Percentiles rank a stretch among this genome's conserved stretches.
Evolutionary conservation across 805 yeast genomes (phyloP).

Genomic region (Kazachstania bromeliacearum): DNA sequence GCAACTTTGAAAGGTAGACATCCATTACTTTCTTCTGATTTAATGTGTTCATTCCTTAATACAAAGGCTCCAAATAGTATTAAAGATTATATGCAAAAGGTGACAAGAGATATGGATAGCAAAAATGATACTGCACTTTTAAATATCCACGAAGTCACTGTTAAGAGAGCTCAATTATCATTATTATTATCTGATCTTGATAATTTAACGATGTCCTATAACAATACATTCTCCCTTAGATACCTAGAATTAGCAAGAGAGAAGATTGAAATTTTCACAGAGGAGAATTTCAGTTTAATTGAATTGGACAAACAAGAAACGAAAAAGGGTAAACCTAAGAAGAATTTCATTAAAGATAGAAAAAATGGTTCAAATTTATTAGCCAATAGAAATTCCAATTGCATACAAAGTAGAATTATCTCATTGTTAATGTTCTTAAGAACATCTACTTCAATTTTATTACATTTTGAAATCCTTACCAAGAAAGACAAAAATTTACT

Average conservation of each 20-base stretch:
- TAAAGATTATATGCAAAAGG: slow-evolving; percentile 15
- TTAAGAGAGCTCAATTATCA: slow-evolving; percentile 20
- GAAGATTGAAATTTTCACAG: slow-evolving; percentile 16
- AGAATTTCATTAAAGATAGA: background rate
- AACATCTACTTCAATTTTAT: slow-evolving; percentile 21
- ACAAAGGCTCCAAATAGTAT: slow-evolving; percentile 12
- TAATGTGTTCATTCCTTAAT: slow-evolving; percentile 14
- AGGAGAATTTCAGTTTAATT: slow-evolving; percentile 12
- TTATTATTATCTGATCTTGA: slow-evolving; percentile 21
- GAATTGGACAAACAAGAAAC: slow-evolving; percentile 4
- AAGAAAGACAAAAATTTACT: slow-evolving; percentile 8
- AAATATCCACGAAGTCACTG: slow-evolving; percentile 16
- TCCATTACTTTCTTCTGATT: slow-evolving; percentile 12
- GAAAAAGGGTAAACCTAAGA: background rate
- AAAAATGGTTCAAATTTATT: slow-evolving; percentile 3
- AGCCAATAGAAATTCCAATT: slow-evolving; percentile 11
- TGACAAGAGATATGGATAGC: slow-evolving; percentile 13
- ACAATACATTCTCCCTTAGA: slow-evolving; percentile 14
- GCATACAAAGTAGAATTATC: slow-evolving; percentile 21
- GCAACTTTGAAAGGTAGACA: slow-evolving; percentile 27
- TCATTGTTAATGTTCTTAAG: slow-evolving; percentile 20
- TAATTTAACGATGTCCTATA: slow-evolving; percentile 18
- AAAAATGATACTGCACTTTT: slow-evolving; percentile 7
- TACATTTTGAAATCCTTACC: slow-evolving; percentile 21
- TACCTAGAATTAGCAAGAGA: slow-evolving; percentile 15